These are phyloP conservation scores for Phytophthora sansomeana DNA, from an alignment of 352 stramenopile genomes.

Conservation along the genomic window DNA sequence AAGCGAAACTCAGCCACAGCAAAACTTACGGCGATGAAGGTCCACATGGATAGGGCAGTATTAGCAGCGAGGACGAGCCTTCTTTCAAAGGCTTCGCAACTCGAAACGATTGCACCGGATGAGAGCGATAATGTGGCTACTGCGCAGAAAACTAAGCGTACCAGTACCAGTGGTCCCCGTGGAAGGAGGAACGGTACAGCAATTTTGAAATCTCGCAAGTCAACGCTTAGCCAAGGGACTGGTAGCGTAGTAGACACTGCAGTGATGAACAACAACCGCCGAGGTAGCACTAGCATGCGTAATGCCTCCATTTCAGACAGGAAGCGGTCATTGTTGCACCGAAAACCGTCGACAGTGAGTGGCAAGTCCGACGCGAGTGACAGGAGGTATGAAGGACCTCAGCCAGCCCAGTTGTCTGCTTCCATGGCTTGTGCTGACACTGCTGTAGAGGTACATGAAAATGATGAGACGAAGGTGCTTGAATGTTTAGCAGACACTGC, in stretches of 20 bases:
- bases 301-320: neutral
- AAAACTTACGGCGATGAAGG: slow-evolving; percentile 3
- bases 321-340: neutral
- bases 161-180: neutral
- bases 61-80: neutral
- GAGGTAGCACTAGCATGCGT: neutral
- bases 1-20: neutral
- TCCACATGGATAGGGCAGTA: neutral
- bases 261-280: neutral
- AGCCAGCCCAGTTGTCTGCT: neutral
- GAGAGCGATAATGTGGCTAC: neutral
- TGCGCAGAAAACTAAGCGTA: neutral
- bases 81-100: neutral
- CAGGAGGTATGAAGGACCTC: neutral
- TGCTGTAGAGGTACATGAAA: neutral
- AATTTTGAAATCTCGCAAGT: neutral
- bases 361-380: neutral
- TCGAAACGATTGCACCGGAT: neutral
- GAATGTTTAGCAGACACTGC: neutral
- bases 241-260: neutral
- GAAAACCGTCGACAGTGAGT: neutral
- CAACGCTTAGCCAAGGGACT: neutral
- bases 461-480: neutral
- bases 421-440: neutral
- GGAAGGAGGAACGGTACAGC: neutral